Conservation (phyloP, 495 filamentous ascomycete species). For the Sporormia fimetaria region DNA sequence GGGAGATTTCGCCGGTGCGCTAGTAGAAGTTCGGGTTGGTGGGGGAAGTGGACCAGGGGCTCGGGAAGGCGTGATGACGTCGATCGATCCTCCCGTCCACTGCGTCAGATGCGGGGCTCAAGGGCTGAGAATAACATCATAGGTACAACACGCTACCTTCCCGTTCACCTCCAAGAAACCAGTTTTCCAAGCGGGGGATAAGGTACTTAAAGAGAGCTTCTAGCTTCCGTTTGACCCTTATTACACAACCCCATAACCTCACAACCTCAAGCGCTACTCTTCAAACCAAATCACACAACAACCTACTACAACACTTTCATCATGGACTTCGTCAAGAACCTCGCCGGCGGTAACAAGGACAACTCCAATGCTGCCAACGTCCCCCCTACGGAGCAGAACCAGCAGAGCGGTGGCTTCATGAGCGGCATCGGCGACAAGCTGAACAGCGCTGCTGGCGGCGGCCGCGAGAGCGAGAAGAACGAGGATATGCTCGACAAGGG, state of each 20-base stretch:
- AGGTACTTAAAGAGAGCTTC: no score
- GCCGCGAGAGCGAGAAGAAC: slow-evolving; percentile 55
- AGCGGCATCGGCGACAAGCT: slow-evolving; percentile 45
- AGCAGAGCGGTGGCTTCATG: slow-evolving; percentile 39
- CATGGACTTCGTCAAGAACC: slow-evolving; percentile 34
- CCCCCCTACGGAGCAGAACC: slow-evolving; percentile 15
- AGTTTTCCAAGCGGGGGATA: no score
- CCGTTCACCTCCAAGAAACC: no score
- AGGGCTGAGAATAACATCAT: no score
- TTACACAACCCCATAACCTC: no score
- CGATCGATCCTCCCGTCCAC: no score
- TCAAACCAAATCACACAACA: background rate
- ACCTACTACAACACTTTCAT: slow-evolving; percentile 4
- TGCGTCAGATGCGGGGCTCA: no score
- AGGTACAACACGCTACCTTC: no score
- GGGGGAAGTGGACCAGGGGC: no score
- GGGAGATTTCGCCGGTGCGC: no score
- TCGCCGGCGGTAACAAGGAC: slow-evolving; percentile 26
- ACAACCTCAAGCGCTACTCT: background rate
- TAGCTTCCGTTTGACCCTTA: no score
- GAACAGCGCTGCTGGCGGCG: slow-evolving; percentile 52
- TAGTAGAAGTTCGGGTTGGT: no score
- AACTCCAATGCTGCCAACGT: slow-evolving; percentile 4
- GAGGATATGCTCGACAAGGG: slow-evolving; percentile 41
- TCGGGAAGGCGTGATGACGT: slow-evolving; percentile 1